Evolutionary conservation across 176 grass and related monocot genomes (phyloP).

Genomic region (Paspalum vaginatum): DNA sequence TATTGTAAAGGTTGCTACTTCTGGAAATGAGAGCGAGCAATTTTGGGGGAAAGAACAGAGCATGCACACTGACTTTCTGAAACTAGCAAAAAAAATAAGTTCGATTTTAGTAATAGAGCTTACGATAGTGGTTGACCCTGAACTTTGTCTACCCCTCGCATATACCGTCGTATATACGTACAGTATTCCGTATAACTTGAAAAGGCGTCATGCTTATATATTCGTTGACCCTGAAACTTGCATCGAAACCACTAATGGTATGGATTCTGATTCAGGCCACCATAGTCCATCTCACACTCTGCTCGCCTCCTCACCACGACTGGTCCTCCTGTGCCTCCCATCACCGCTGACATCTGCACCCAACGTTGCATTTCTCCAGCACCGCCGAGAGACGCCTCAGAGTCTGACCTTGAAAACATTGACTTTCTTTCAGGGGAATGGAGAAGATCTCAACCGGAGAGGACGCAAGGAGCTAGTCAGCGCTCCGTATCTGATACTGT

Average conservation of each 20-base stretch:
- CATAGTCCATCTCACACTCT: too few species aligned
- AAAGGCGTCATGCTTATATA: background rate
- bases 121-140: background rate
- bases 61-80: background rate
- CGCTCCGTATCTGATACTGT: background rate
- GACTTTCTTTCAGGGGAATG: background rate
- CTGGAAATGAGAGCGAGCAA: slow-evolving; percentile 23
- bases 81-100: background rate
- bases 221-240: background rate
- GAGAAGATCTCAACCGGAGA: background rate
- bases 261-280: background rate
- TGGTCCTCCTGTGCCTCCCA: too few species aligned
- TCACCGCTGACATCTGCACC: slow-evolving; percentile 11
- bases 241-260: background rate
- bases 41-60: slow-evolving; percentile 1
- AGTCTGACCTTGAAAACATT: background rate
- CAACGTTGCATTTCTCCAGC: background rate
- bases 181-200: too few species aligned
- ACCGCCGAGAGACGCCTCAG: background rate
- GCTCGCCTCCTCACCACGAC: too few species aligned
- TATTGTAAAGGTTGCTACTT: background rate
- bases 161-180: too few species aligned
- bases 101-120: background rate
- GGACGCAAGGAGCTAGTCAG: background rate
- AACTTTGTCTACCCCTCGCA: background rate